A percentile compares a stretch with the other conserved stretches of the same genome.
phyloP scores from a whole-genome alignment of 768 basidiomycete species.

The Phlegmacium glaucopus region DNA sequence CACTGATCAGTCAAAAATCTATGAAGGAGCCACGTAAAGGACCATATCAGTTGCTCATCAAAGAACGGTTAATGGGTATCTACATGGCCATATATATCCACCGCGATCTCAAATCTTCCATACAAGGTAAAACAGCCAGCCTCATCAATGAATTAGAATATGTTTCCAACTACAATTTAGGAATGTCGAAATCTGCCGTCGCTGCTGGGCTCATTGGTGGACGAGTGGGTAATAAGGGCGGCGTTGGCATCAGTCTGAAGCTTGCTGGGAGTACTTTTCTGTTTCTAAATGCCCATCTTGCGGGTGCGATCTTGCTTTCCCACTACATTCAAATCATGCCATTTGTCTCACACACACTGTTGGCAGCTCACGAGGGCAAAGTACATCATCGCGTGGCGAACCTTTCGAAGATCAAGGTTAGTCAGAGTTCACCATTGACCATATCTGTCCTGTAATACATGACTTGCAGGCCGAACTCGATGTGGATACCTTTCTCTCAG shows the following conservation, averaged over 20 bases:
- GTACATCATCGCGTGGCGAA: conserved; percentile 81
- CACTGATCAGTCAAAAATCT: conserved; percentile 37
- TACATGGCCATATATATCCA: conserved; percentile 77
- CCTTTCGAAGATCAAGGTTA: conserved; percentile 83
- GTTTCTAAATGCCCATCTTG: conserved; percentile 89
- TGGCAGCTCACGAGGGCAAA: conserved; percentile 71
- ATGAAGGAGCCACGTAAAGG: conserved; percentile 51
- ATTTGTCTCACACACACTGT: neutral
- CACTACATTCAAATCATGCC: neutral
- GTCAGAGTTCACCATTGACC: neutral
- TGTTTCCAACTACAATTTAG: conserved; percentile 29
- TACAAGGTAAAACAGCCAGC: conserved; percentile 45
- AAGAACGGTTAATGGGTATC: conserved; percentile 91
- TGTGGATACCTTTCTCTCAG: conserved; percentile 72
- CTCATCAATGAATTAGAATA: neutral
- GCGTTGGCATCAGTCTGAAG: conserved; percentile 86
- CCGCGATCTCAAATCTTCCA: conserved; percentile 59
- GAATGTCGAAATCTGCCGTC: conserved; percentile 77
- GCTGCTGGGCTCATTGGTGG: conserved; percentile 90
- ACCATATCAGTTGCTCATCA: conserved; percentile 81
- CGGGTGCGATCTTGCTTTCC: conserved; percentile 46
- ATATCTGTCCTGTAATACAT: neutral
- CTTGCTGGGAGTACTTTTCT: conserved; percentile 79
- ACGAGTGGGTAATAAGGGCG: conserved; percentile 89
- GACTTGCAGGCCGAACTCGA: conserved; percentile 59